Conservation (phyloP, 1,284 basidiomycete genomes). For the Rhizoctonia solani region DNA sequence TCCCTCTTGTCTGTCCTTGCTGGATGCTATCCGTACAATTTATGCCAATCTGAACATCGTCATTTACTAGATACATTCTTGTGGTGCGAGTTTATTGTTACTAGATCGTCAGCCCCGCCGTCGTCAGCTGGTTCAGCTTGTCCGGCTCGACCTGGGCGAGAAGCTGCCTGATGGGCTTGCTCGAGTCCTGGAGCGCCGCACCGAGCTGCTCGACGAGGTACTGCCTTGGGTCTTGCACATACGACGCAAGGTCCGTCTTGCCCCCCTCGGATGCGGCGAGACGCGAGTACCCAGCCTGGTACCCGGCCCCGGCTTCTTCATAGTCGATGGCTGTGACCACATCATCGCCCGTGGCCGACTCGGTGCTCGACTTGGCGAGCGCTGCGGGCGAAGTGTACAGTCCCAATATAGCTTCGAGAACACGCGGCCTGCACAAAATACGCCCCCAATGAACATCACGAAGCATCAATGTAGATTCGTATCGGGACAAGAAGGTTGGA, state of each 20-base stretch:
- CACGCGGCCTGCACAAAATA: slow-evolving; percentile 18
- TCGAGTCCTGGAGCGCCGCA: background rate
- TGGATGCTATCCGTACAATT: slow-evolving; percentile 30
- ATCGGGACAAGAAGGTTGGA: too few species aligned
- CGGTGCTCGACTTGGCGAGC: slow-evolving; percentile 26
- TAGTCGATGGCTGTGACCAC: slow-evolving; percentile 81
- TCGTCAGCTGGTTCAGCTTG: background rate
- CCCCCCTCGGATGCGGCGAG: slow-evolving; percentile 73
- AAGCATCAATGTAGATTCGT: too few species aligned
- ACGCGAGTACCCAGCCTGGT: slow-evolving; percentile 91
- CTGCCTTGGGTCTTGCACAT: slow-evolving; percentile 40
- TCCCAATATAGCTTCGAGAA: slow-evolving; percentile 7
- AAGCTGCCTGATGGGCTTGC: slow-evolving; percentile 8
- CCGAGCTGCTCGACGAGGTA: slow-evolving; percentile 9
- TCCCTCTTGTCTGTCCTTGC: slow-evolving; percentile 17
- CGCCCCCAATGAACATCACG: too few species aligned
- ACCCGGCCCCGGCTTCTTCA: slow-evolving; percentile 87
- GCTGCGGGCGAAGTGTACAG: slow-evolving; percentile 9
- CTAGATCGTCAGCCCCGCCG: slow-evolving; percentile 1
- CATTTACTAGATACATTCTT: too few species aligned
- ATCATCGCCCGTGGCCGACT: slow-evolving; percentile 46
- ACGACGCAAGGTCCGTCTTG: slow-evolving; percentile 48
- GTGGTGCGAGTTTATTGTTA: too few species aligned
- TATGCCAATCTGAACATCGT: slow-evolving; percentile 28
- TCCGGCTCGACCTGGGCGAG: background rate